Evolutionary conservation across 2,329 filamentous ascomycete species (phyloP), one percentile per base, ranked within the genome.

Genomic region (Neopestalotiopsis sp.): DNA sequence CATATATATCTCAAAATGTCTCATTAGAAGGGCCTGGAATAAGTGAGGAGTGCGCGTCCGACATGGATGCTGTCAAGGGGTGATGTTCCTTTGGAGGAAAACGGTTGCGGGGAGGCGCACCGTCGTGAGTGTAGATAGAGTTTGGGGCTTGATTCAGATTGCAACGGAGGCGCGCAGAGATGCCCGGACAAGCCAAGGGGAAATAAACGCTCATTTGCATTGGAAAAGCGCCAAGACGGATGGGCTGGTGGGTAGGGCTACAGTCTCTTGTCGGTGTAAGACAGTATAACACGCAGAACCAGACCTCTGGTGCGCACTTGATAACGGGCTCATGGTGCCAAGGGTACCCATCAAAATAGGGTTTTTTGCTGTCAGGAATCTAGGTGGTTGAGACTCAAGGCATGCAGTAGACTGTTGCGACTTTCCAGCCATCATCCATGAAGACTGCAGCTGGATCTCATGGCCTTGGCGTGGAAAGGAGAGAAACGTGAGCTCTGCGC

Each of bases 1-100:
- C 45, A 53, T 53, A 53, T 53, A 53, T 53, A 53, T 53, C 45
- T 53, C 45, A 53, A 53, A 53, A 53, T 53, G 45, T 53, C 45
- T 53, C 45, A 53, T 17, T 10, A 53, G 6, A 9, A 53, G 45
- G 45, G 45, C 14, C 45, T n/a, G 14, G 45, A n/a, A 53, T 9
- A 17, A 53, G 17, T 3, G n/a, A 17, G 45, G 45, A 53, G n/a
- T 6, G 45, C 17, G 7, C 45, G 45, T 53, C 20, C 20, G 17
- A 20, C 7, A 20, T 20, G 45, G n/a, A 49, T 24, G 45, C 14
- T 38, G 34, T 10, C 10, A 38, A 38, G 10, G 34, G 34, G 34
- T 38, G 34, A 7, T 38, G 34, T 38, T 38, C 45, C 45, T n/a
- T 28, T 24, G 45, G 45, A 38, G n/a, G 20, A 14, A 24, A 53